phyloP scores from a whole-genome alignment of 495 filamentous ascomycete species.

The Hypoxylon lienhwacheense region DNA sequence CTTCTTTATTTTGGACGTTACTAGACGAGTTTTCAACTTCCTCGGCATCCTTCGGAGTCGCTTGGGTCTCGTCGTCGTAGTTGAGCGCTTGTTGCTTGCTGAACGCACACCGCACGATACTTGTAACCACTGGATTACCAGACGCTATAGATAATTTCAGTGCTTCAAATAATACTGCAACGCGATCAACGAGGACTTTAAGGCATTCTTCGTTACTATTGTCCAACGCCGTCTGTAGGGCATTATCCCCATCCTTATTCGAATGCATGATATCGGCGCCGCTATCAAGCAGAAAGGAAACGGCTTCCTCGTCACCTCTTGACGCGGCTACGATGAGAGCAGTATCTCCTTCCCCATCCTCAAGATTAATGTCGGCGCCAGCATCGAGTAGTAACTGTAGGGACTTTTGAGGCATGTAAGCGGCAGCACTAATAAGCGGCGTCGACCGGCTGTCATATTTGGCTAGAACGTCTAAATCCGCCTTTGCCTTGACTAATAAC shows the following conservation, averaged over 20 bases:
- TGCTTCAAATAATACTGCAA: constrained; percentile 25
- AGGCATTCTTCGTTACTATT: constrained; percentile 22
- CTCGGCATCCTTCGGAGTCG: neutral
- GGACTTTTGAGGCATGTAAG: constrained; percentile 34
- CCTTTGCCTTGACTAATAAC: constrained; percentile 33
- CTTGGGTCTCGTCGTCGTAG: constrained; percentile 35
- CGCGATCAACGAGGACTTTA: constrained; percentile 27
- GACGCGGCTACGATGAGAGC: constrained; percentile 36
- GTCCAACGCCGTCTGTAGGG: constrained; percentile 27
- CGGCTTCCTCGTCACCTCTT: constrained; percentile 32
- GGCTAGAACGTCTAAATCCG: constrained; percentile 32
- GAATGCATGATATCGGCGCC: constrained; percentile 40
- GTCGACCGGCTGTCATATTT: constrained; percentile 20
- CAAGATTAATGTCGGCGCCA: constrained; percentile 41
- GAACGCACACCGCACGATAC: constrained; percentile 29
- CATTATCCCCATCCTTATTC: constrained; percentile 21
- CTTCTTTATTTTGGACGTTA: neutral
- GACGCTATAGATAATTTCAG: constrained; percentile 33
- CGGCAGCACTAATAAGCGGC: constrained; percentile 33
- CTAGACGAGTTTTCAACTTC: neutral
- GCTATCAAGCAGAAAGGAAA: constrained; percentile 32
- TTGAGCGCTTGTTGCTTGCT: constrained; percentile 29
- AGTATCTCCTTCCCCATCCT: constrained; percentile 39
- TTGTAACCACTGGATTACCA: constrained; percentile 29
- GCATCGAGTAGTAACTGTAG: constrained; percentile 35